A percentile compares a stretch with the other conserved stretches of the same genome.
Evolutionary conservation across 352 stramenopile species (phyloP).

Genomic region (Achlya hypogyna): DNA sequence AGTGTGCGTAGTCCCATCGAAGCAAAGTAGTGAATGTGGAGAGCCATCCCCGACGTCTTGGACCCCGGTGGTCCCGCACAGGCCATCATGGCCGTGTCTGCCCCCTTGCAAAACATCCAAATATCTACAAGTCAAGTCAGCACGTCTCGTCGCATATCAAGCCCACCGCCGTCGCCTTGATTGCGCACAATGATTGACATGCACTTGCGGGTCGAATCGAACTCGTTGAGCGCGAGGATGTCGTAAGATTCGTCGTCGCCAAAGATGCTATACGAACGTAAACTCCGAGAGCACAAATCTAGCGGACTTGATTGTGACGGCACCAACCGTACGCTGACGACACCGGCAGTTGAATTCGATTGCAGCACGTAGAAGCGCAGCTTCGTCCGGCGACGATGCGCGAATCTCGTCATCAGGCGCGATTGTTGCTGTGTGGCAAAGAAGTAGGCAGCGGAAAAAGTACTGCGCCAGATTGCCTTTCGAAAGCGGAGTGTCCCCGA

Average conservation of each 20-base stretch:
- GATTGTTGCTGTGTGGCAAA: constrained; percentile 73
- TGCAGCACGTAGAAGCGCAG: constrained; percentile 64
- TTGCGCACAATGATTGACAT: constrained; percentile 72
- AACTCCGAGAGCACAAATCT: background rate
- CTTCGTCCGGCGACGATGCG: constrained; percentile 75
- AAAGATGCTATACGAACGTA: constrained; percentile 54
- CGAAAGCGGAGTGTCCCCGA: background rate
- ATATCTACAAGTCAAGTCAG: constrained; percentile 30
- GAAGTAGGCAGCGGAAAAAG: constrained; percentile 72
- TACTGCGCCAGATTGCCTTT: constrained; percentile 12
- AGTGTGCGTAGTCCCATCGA: constrained; percentile 81
- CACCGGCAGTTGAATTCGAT: constrained; percentile 63
- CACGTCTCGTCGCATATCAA: background rate
- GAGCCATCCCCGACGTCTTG: background rate
- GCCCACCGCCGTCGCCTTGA: constrained; percentile 19
- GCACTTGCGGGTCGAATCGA: constrained; percentile 79
- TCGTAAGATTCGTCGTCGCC: constrained; percentile 62
- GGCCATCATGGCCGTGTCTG: constrained; percentile 85
- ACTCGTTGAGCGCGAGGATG: constrained; percentile 75
- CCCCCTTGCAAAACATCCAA: constrained; percentile 79
- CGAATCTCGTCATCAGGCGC: constrained; percentile 21
- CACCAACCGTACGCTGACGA: background rate
- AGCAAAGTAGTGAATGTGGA: constrained; percentile 81
- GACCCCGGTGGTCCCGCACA: background rate
- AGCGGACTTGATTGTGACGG: constrained; percentile 8